These are phyloP conservation scores for Coccinonectria pachysandricola DNA, from an alignment of 2,329 filamentous ascomycete genomes.

Conservation along the genomic window DNA sequence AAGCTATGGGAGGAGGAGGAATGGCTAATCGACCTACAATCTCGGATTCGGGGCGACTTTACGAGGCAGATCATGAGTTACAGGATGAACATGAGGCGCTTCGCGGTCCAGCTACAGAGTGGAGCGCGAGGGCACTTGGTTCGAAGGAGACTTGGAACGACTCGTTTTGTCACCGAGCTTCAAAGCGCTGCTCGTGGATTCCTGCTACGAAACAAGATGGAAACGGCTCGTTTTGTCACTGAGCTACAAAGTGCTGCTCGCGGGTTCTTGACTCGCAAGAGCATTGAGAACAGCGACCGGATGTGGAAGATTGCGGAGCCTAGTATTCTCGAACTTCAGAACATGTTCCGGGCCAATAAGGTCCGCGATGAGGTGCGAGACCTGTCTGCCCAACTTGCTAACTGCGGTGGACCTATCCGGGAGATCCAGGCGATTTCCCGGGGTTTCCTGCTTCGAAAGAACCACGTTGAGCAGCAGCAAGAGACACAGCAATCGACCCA, in stretches of 20 bases:
- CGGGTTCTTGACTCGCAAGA: slow-evolving; percentile 61
- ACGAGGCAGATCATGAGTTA: slow-evolving; percentile 75
- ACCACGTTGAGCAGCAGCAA: slow-evolving; percentile 43
- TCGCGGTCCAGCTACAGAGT: slow-evolving; percentile 73
- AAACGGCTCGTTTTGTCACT: slow-evolving; percentile 73
- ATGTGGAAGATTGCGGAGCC: slow-evolving; percentile 61
- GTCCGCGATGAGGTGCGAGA: slow-evolving; percentile 48
- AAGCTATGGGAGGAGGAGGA: slow-evolving; percentile 79
- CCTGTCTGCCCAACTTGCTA: slow-evolving; percentile 47
- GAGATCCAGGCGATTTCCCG: slow-evolving; percentile 56
- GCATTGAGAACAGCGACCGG: slow-evolving; percentile 50
- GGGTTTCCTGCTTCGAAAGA: slow-evolving; percentile 55
- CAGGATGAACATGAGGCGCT: slow-evolving; percentile 69
- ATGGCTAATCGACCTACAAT: slow-evolving; percentile 69
- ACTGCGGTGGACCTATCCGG: slow-evolving; percentile 52
- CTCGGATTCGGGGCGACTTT: slow-evolving; percentile 79
- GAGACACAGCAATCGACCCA: slow-evolving; percentile 42
- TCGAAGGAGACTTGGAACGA: slow-evolving; percentile 54
- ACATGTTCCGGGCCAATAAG: slow-evolving; percentile 61
- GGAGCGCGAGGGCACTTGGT: slow-evolving; percentile 64
- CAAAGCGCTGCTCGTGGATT: no score
- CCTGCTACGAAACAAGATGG: no score
- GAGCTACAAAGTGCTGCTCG: slow-evolving; percentile 70
- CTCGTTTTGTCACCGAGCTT: no score
- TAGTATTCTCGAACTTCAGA: slow-evolving; percentile 72